phyloP scores from a whole-genome alignment of 2,329 filamentous ascomycete species.

The Chrysosporium queenslandicum region DNA sequence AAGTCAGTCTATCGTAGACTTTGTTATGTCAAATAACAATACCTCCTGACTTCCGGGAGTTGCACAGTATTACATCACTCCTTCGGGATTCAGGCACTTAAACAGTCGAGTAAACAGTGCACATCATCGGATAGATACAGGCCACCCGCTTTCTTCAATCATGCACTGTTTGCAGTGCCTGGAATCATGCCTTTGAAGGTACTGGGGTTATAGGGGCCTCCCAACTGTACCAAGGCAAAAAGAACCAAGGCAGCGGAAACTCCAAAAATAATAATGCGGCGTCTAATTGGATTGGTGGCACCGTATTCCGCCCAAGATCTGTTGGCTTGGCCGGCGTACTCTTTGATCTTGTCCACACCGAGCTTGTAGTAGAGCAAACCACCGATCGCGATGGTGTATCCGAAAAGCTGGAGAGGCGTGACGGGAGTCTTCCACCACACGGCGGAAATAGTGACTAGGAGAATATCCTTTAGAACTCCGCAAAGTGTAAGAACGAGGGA shows the following conservation, averaged over 20 bases:
- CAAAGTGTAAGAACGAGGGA: conserved; percentile 76
- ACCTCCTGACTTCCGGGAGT: too few relatives aligned
- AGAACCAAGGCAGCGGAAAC: conserved; percentile 11
- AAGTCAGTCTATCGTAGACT: too few relatives aligned
- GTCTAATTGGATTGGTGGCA: conserved; percentile 61
- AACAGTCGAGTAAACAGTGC: too few relatives aligned
- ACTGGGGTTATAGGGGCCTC: conserved; percentile 12
- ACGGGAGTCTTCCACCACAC: conserved; percentile 68
- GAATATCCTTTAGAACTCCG: conserved; percentile 79
- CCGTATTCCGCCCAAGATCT: conserved; percentile 84
- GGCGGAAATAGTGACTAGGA: conserved; percentile 67
- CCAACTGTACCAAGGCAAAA: conserved; percentile 14
- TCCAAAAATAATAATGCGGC: conserved; percentile 58
- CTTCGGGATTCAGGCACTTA: too few relatives aligned
- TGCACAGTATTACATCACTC: too few relatives aligned
- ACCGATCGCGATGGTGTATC: conserved; percentile 61
- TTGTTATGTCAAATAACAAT: too few relatives aligned
- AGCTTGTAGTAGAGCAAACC: conserved; percentile 61
- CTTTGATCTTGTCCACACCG: conserved; percentile 68
- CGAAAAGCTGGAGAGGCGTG: conserved; percentile 60
- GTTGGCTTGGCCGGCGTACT: conserved; percentile 59
- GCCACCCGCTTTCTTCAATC: not conserved
- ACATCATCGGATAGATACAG: too few relatives aligned
- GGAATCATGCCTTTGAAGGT: conserved; percentile 15
- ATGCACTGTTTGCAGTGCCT: not conserved